Conservation (phyloP, 768 basidiomycete genomes). For the Lepiota brunneoincarnata region DNA sequence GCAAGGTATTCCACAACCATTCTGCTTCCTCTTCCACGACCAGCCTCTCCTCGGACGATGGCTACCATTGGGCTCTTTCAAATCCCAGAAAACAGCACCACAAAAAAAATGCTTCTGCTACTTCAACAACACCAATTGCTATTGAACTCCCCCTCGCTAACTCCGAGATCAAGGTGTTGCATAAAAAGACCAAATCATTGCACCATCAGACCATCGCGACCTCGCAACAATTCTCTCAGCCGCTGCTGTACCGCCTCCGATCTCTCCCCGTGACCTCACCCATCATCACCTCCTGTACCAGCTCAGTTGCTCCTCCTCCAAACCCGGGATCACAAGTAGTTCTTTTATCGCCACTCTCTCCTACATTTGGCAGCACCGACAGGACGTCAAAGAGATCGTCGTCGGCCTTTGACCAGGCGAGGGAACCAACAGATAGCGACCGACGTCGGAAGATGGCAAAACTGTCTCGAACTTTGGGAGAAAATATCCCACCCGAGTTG, state of each 20-base stretch:
- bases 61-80: slow-evolving; percentile 17
- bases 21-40: slow-evolving; percentile 10
- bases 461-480: slow-evolving; percentile 54
- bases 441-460: slow-evolving; percentile 54
- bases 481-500: slow-evolving; percentile 56
- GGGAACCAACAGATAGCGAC: slow-evolving; percentile 21
- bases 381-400: not conserved
- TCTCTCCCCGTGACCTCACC: slow-evolving; percentile 12
- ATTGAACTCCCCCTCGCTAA: slow-evolving; percentile 19
- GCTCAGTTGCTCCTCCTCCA: not conserved
- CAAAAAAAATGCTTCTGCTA: slow-evolving; percentile 9
- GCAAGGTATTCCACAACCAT: slow-evolving; percentile 11
- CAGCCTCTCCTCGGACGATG: slow-evolving; percentile 14
- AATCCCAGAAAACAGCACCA: slow-evolving; percentile 2
- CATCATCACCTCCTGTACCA: not conserved
- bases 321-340: not conserved
- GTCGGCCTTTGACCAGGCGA: too few relatives aligned
- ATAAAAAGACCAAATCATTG: slow-evolving; percentile 4
- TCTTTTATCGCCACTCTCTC: slow-evolving; percentile 8
- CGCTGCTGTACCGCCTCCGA: slow-evolving; percentile 25
- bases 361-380: not conserved
- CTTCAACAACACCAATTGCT: slow-evolving; percentile 15
- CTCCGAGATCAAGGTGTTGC: not conserved
- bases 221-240: slow-evolving; percentile 21
- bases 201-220: slow-evolving; percentile 1